A percentile compares a stretch with the other conserved stretches of the same genome.
phyloP scores from a whole-genome alignment of 805 yeast species.

The Torulaspora maleeae region DNA sequence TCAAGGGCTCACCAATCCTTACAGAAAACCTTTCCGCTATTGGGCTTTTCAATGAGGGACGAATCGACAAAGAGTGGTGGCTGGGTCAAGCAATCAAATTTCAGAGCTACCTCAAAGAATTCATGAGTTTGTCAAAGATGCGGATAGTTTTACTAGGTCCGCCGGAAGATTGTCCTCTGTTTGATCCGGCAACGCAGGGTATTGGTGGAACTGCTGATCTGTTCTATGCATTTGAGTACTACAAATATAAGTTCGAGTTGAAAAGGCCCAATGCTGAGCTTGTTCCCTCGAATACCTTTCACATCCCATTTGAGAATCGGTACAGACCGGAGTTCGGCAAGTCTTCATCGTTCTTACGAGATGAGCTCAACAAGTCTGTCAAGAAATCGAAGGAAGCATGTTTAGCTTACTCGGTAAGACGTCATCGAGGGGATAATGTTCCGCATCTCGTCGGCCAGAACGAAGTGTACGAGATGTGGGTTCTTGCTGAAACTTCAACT shows the following conservation, averaged over 20 bases:
- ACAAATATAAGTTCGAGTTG: constrained; percentile 14
- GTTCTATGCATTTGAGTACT: constrained; percentile 44
- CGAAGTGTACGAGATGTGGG: constrained; percentile 48
- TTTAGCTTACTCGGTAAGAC: constrained; percentile 35
- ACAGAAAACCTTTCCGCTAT: constrained; percentile 15
- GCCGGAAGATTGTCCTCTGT: constrained; percentile 3
- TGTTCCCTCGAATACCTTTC: constrained; percentile 2
- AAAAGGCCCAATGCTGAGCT: background rate
- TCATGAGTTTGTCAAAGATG: constrained; percentile 34
- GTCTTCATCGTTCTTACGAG: constrained; percentile 22
- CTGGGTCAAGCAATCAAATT: constrained; percentile 37
- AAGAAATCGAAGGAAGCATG: constrained; percentile 31
- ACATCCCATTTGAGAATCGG: constrained; percentile 13
- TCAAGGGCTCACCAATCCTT: constrained; percentile 40
- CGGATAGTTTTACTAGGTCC: constrained; percentile 37
- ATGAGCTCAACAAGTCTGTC: constrained; percentile 12
- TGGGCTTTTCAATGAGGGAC: constrained; percentile 28
- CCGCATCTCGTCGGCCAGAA: constrained; percentile 41
- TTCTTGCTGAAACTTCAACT: constrained; percentile 36
- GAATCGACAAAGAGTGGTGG: constrained; percentile 43
- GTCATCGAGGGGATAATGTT: constrained; percentile 18
- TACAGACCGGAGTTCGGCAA: constrained; percentile 17
- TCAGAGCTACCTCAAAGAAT: constrained; percentile 30
- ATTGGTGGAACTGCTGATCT: constrained; percentile 31
- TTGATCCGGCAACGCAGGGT: background rate